Conservation (phyloP, 257 asterid species). For the Osmanthus fragrans region DNA sequence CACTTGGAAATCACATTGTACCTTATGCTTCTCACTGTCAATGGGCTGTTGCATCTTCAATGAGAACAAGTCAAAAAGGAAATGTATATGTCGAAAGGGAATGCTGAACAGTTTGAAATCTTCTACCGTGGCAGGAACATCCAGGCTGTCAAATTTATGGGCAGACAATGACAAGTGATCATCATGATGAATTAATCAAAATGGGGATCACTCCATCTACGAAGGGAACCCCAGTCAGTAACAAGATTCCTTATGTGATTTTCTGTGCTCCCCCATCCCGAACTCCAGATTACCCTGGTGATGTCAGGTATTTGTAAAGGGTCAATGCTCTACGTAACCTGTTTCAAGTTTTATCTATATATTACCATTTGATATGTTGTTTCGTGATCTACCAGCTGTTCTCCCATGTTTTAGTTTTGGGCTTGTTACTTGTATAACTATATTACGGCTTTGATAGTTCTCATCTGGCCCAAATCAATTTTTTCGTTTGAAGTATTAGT, state of each 20-base stretch:
- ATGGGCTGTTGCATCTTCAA: constrained; percentile 1
- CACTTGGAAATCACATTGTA: neutral
- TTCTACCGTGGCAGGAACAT: constrained; percentile 57
- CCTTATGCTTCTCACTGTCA: neutral
- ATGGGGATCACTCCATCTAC: constrained; percentile 75
- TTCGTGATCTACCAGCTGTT: neutral
- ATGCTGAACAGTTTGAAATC: constrained; percentile 17
- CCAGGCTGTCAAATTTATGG: constrained; percentile 78
- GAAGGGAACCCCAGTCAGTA: constrained; percentile 44
- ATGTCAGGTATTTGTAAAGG: constrained; percentile 58
- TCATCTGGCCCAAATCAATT: neutral
- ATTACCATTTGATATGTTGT: neutral
- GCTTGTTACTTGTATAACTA: neutral
- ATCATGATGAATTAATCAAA: constrained; percentile 75
- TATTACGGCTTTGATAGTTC: neutral
- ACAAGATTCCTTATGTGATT: constrained; percentile 79
- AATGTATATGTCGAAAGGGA: constrained; percentile 11
- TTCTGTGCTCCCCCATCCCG: constrained; percentile 92
- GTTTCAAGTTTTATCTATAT: constrained; percentile 5
- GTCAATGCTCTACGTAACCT: neutral
- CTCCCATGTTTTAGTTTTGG: neutral
- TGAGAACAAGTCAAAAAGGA: neutral
- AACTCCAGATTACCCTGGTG: constrained; percentile 75
- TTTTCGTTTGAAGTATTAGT: neutral
- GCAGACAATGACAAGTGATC: constrained; percentile 74